Percentiles rank a stretch among this genome's conserved stretches.
Conservation (phyloP, 805 yeast species). For the Schwanniomyces vanrijiae region DNA sequence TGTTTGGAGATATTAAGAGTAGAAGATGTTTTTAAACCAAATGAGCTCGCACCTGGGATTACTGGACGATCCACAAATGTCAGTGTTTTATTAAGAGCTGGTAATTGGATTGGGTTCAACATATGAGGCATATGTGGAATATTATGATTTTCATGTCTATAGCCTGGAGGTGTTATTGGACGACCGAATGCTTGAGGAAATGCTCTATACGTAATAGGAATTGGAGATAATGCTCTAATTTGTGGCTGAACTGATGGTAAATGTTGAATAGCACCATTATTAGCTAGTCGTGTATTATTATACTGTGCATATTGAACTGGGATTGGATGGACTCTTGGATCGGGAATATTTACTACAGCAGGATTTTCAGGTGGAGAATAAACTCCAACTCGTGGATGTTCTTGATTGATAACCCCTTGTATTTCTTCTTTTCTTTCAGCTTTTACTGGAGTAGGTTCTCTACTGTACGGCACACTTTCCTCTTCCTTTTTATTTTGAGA, state of each 20-base stretch:
- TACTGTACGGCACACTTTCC: neutral
- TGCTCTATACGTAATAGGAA: neutral
- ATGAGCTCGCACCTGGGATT: neutral
- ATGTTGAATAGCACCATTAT: conserved; percentile 44
- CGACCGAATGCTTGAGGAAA: conserved; percentile 1
- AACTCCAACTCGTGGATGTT: neutral
- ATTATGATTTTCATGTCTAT: neutral
- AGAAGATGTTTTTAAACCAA: neutral
- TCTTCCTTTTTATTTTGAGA: conserved; percentile 10
- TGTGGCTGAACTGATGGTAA: conserved; percentile 35
- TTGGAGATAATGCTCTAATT: conserved; percentile 3
- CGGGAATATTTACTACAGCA: neutral
- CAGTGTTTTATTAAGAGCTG: neutral
- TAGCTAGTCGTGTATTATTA: conserved; percentile 33
- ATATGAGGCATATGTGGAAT: neutral
- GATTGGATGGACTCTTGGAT: neutral
- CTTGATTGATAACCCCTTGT: neutral
- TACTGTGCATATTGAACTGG: conserved; percentile 24
- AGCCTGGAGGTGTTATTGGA: neutral
- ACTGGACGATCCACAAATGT: neutral
- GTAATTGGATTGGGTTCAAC: neutral
- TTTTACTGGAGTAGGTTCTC: neutral
- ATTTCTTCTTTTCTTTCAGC: neutral
- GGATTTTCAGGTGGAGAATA: neutral
- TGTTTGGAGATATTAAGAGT: neutral